Evolutionary conservation across 768 basidiomycete species (phyloP).

Genomic region (Cystobasidiopsis lactophilus): DNA sequence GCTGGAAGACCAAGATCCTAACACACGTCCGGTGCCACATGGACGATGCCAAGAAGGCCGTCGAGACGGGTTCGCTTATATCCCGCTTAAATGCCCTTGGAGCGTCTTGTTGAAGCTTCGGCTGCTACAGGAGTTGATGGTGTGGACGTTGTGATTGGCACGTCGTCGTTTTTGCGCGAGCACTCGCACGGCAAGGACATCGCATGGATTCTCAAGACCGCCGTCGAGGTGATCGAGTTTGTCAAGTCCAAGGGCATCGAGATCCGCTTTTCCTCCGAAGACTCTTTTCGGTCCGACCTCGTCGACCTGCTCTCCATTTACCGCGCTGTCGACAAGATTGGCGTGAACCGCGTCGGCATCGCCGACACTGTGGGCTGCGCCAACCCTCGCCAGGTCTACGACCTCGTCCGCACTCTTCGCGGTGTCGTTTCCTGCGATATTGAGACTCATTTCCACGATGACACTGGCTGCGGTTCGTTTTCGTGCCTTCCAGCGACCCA

Average conservation of each 20-base stretch:
- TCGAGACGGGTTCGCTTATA: slow-evolving; percentile 76
- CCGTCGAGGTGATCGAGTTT: slow-evolving; percentile 93
- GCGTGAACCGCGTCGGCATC: slow-evolving; percentile 94
- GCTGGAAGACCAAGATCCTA: slow-evolving; percentile 83
- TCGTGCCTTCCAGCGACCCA: neutral
- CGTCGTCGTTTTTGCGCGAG: slow-evolving; percentile 94
- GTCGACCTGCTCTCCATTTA: slow-evolving; percentile 97
- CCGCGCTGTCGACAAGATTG: slow-evolving; percentile 98
- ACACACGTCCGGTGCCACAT: slow-evolving; percentile 99
- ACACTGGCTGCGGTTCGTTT: slow-evolving; percentile 65
- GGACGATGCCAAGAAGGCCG: slow-evolving; percentile 95
- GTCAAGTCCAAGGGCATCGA: slow-evolving; percentile 99
- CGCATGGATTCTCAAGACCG: slow-evolving; percentile 96
- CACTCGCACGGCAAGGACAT: slow-evolving; percentile 99
- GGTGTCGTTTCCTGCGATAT: slow-evolving; percentile 96
- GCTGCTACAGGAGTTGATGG: slow-evolving; percentile 62
- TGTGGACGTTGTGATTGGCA: slow-evolving; percentile 97
- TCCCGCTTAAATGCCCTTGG: neutral
- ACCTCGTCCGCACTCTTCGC: slow-evolving; percentile 81
- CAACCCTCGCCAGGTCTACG: slow-evolving; percentile 95
- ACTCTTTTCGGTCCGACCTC: slow-evolving; percentile 97
- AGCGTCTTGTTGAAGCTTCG: neutral
- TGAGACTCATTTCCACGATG: slow-evolving; percentile 93
- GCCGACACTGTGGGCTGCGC: slow-evolving; percentile 99
- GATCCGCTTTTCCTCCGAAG: slow-evolving; percentile 97